Base-by-base conservation (phyloP, 2,329 filamentous ascomycete species). In the Penicillium crustosum region DNA sequence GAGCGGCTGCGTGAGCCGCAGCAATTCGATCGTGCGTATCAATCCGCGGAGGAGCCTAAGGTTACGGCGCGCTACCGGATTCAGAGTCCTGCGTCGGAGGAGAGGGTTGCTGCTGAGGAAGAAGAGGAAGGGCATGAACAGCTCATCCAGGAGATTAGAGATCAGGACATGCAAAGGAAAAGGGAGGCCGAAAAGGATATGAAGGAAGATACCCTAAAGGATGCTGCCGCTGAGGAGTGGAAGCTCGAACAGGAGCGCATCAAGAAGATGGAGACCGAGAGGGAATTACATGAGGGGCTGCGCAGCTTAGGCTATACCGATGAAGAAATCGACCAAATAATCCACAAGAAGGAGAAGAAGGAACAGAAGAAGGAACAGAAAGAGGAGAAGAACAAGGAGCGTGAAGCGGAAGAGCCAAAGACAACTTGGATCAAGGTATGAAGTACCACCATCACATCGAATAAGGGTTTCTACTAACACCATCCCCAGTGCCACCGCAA, bases 401-500 rank as follows among this genome's bases (percentile, higher is more conserved):
- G 4, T 31, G 10, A 31, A 31, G 29, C 12, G 31, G 13, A 33
- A 71, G 36, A 55, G 10, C 21, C 13, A 13, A 68, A 65, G 43
- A 70, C 73, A 12, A 78, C 75, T 25, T 79, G 73, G 68, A 78
- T 80, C 60, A 79, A 79, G 71, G 75, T 77, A 68, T 58, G 62
- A 15, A 36, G 29, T n/a, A 29, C 42, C 13, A 15, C 19, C 12
- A 23, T 13, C 27, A 29, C 9, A 29, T 29, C 27, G 9, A 29
- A 21, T 27, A 25, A 4, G 9, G 27, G 19, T 5, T 57, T 36
- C 29, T 31, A 52, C 61, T 63, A 29, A 65, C 53, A 53, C 19
- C 31, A 15, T 43, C 44, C 35, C 59, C 77, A 75, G 78, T 81
- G 31, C 42, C 75, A 80, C 59, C 73, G 71, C 57, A 78, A 77